phyloP scores from a whole-genome alignment of 1,284 basidiomycete genomes.

The Crepidotus sp. region DNA sequence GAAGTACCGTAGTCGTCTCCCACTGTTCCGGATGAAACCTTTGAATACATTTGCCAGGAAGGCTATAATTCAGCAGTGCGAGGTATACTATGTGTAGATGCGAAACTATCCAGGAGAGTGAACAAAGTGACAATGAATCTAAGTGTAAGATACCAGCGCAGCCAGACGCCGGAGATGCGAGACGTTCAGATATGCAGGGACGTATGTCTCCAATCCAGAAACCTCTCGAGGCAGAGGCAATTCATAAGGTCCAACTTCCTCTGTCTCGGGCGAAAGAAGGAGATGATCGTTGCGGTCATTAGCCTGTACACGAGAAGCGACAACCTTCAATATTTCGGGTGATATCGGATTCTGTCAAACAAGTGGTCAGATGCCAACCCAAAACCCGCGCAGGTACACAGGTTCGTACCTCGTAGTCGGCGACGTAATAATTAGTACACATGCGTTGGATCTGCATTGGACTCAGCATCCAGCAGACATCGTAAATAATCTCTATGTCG shows the following conservation, averaged over 20 bases:
- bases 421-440: constrained; percentile 97
- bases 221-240: constrained; percentile 81
- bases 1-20: constrained; percentile 25
- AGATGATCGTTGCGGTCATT: constrained; percentile 95
- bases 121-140: constrained; percentile 18
- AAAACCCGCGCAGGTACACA: not conserved
- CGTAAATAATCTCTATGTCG: constrained; percentile 98
- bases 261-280: constrained; percentile 87
- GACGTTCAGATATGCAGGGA: constrained; percentile 79
- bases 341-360: constrained; percentile 79
- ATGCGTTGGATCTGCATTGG: constrained; percentile 99
- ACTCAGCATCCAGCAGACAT: constrained; percentile 99
- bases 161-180: constrained; percentile 76
- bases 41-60: constrained; percentile 31
- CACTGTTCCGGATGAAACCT: constrained; percentile 19
- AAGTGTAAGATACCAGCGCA: constrained; percentile 62
- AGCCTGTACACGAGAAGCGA: constrained; percentile 86
- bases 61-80: constrained; percentile 31
- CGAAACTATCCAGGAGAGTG: constrained; percentile 23
- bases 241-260: constrained; percentile 91
- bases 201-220: constrained; percentile 81
- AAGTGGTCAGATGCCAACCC: not conserved
- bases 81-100: constrained; percentile 30
- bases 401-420: constrained; percentile 82
- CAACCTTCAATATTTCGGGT: constrained; percentile 92